Evolutionary conservation across 176 grass and related monocot species (phyloP), one percentile per base, ranked within the genome.

Genomic region (Pharus latifolius): DNA sequence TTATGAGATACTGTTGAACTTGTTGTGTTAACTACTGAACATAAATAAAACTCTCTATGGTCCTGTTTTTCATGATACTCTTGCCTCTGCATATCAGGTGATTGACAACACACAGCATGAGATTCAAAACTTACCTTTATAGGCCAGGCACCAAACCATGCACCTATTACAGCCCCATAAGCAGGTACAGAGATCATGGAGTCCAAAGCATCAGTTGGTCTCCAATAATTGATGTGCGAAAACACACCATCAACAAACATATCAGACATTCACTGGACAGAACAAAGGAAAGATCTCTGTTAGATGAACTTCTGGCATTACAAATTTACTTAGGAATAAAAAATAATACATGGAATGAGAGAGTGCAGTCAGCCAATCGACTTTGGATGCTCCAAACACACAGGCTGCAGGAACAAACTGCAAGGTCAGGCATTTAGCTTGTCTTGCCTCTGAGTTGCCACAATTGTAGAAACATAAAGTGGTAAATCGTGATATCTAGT

Each of bases 111-210:
- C 25, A 59, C 9, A 33, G 6, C 10, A 44, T 18, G 1, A 63
- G 30, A 56, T 47, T 41, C 3, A 48, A 33, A 75, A 16, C 24
- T 31, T 69, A 62, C 50, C 11, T 49, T 70, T 76, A 94, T 99
- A 45, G 95, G 90, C 87, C 89, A 99, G 73, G 87, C 90, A 78
- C 90, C 84, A 41, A 99, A 51, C 95, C 95, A 99, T 64, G 87
- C 90, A 77, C 95, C 95, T 25, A 99, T 43, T 37, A 99, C 64
- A 78, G 95, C 84, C 65, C 90, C 95, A 81, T 88, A 73, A 37
- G 82, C 88, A 61, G 95, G 90, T n/a, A 77, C 80, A 58, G 84
- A 91, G 38, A 94, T 83, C 87, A 99, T 78, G 60, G 78, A 91
- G 71, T 91, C 65, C 13, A 67, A 63, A 59, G 15, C 63, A 84